Base-by-base conservation (phyloP, 805 yeast genomes). In the Clavispora asparagi region DNA sequence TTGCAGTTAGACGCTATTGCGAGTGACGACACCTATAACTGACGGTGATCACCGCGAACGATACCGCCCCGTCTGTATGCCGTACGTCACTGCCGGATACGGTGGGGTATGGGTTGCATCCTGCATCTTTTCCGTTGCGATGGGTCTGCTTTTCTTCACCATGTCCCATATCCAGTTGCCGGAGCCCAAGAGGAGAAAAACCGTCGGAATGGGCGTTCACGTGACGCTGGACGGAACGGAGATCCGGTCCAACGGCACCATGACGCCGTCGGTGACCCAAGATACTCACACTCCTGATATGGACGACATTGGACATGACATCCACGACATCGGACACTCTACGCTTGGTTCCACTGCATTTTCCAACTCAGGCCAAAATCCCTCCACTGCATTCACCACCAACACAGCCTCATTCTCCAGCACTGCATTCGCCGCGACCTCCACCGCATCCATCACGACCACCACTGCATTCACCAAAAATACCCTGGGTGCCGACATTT, bases 171-270 rank as follows among this genome's bases (percentile, higher is more conserved):
- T 14, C 35, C 35, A 14, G 35, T 30, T 42, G 14, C 54, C 55
- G 10, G 44, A 26, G 11, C 39, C 54, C 9, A 52, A 52, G 44
- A 40, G 52, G 12, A 38, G 54, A 19, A 52, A 50, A 27, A 8
- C 45, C 2, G 23, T 19, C 23, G 48, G 17, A 3, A 6, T 9
- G 12, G 32, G 14, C 4, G 26, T 19, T 9, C 14, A 11, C 13
- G 39, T 46, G 16, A 32, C 50, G 8, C 37, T 32, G 10, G 33
- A 17, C 32, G 54, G 49, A 7, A 41, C 52, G 4, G 45, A 50
- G 16, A 40, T 48, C 28, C 45, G 49, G 6, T 14, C 38, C 27
- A 35, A 52, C 14, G 52, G 52, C 13, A 52, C 52, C 27, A 44
- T 52, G 27, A 41, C 54, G 10, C 54, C 10, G 32, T 29, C 29